phyloP scores from a whole-genome alignment of 352 stramenopile genomes.

The Phytophthora lateralis region DNA sequence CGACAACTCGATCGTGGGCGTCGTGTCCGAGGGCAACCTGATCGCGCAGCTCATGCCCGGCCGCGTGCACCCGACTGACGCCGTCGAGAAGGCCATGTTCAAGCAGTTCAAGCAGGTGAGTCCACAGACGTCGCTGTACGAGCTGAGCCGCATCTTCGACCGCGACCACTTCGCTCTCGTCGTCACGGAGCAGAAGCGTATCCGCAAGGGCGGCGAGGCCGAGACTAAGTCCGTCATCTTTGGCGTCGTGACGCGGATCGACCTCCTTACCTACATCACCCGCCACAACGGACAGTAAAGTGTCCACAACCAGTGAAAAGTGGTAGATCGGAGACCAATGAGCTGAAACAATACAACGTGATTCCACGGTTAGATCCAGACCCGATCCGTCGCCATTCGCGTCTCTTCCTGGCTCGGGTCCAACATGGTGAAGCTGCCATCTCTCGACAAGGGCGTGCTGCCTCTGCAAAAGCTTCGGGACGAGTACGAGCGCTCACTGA shows the following conservation, averaged over 20 bases:
- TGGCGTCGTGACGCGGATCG: constrained; percentile 95
- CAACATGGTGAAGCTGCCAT: constrained; percentile 36
- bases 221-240: constrained; percentile 92
- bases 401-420: constrained; percentile 23
- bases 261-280: constrained; percentile 96
- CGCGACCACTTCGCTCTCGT: constrained; percentile 96
- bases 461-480: constrained; percentile 46
- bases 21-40: constrained; percentile 97
- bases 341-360: constrained; percentile 21
- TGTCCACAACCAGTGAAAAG: too few species aligned
- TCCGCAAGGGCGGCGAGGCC: constrained; percentile 71
- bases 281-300: constrained; percentile 48
- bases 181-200: constrained; percentile 93
- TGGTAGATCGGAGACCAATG: constrained; percentile 1
- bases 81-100: constrained; percentile 94
- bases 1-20: constrained; percentile 92
- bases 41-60: constrained; percentile 91
- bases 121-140: constrained; percentile 89
- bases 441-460: constrained; percentile 34
- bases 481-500: constrained; percentile 49
- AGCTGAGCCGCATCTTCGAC: constrained; percentile 95
- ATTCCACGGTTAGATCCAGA: background rate
- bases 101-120: constrained; percentile 95
- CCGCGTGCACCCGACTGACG: constrained; percentile 84
- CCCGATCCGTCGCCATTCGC: constrained; percentile 19